Base-by-base conservation (phyloP, 257 asterid species). In the Primulina huaijiensis region DNA sequence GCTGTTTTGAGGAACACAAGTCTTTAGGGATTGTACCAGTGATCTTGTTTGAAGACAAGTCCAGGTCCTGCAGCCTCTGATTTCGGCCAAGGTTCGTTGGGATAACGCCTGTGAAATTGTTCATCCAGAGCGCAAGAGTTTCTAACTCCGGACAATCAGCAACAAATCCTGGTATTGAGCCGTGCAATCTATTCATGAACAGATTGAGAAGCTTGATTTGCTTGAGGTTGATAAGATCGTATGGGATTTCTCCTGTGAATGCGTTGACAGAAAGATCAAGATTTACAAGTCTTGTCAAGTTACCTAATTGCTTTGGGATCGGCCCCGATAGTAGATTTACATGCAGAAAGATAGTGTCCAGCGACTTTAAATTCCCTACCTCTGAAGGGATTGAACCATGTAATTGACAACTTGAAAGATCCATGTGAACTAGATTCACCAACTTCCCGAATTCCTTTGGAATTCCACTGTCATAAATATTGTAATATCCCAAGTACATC, bases 21-120 rank as follows among this genome's bases (percentile, higher is more conserved):
- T 74, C 62, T 50, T 59, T 55, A 50, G 98, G 97, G 76, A 93
- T 82, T 57, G 87, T 87, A 80, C 98, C 97, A 16, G 97, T 93
- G 66, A 93, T 95, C 80, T 90, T 93, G 78, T 93, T 93, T 8
- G 98, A 82, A 2, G 98, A 93, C 83, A 93, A 82, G 72, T 93
- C 98, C 1, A 93, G 80, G 55, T 71, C 62, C 73, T 78, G 92
- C 59, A 93, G 87, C 78, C 40, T 75, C 82, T 75, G 88, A 66
- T 84, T 87, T 63, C 17, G 73, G 63, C 98, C 98, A 8, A 93
- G 89, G 73, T 75, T 82, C 70, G 70, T 64, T 0, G 98, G 98
- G 66, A 93, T 82, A 11, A 43, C 76, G 50, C 98, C 97, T 0
- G 98, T 93, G 89, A 93, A 90, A 74, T 89, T 93, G 94, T 93